Evolutionary conservation across 176 grass and related monocot genomes (phyloP).

Genomic region (Saccharum officinarum): DNA sequence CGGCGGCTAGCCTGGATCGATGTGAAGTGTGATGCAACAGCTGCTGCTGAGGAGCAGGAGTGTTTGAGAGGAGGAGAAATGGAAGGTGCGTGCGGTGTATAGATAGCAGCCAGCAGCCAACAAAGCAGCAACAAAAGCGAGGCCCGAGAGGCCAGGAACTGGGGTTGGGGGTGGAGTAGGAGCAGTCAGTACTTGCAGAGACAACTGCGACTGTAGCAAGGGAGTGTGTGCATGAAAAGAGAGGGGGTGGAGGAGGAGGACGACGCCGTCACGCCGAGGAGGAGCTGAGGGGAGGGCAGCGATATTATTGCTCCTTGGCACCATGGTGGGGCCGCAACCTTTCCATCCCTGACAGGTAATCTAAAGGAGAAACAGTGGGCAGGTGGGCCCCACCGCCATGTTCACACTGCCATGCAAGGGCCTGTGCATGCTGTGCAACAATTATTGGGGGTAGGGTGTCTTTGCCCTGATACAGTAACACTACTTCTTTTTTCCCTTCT

Average conservation of each 20-base stretch:
- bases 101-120: conserved; percentile 5
- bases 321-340: conserved; percentile 33
- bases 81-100: background rate
- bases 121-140: conserved; percentile 38
- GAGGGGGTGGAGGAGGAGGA: background rate
- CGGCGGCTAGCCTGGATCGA: background rate
- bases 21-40: background rate
- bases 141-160: conserved; percentile 28
- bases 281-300: background rate
- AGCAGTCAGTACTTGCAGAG: conserved; percentile 36
- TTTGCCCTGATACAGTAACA: too few species aligned
- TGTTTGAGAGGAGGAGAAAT: background rate
- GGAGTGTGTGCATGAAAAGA: conserved; percentile 4
- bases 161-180: background rate
- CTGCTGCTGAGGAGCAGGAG: background rate
- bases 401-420: conserved; percentile 39
- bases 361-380: conserved; percentile 25
- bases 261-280: background rate
- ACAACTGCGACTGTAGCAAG: conserved; percentile 21
- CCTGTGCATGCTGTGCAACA: conserved; percentile 7
- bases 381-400: background rate
- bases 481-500: too few species aligned
- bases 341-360: conserved; percentile 54
- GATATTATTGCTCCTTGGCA: background rate
- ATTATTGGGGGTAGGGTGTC: conserved; percentile 46